Evolutionary conservation across 2,329 filamentous ascomycete species (phyloP).

Genomic region (Neofusicoccum kwambonambiense): DNA sequence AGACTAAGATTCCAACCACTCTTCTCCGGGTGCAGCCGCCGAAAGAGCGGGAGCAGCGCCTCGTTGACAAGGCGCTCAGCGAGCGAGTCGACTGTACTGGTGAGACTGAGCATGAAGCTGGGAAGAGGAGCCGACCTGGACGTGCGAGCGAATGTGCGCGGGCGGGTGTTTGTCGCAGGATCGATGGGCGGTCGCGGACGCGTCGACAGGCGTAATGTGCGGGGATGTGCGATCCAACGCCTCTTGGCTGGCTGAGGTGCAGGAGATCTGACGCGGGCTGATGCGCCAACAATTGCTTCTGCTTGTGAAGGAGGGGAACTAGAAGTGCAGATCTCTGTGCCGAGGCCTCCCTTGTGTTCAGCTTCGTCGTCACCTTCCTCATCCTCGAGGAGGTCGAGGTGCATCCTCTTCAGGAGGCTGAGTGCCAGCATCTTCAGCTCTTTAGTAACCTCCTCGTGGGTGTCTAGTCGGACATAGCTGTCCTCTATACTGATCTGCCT

Average conservation of each 20-base stretch:
- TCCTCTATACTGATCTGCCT: conserved; percentile 94
- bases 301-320: background rate
- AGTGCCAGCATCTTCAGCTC: conserved; percentile 68
- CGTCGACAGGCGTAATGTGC: conserved; percentile 77
- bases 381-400: conserved; percentile 66
- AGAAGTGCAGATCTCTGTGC: background rate
- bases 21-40: conserved; percentile 67
- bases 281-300: background rate
- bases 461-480: conserved; percentile 74
- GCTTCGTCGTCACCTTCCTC: conserved; percentile 30
- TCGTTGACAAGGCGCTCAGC: conserved; percentile 70
- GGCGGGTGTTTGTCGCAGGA: conserved; percentile 37
- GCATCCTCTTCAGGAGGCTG: conserved; percentile 76
- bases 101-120: conserved; percentile 67
- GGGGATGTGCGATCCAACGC: conserved; percentile 76
- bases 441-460: conserved; percentile 60
- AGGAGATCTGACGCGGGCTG: background rate
- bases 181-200: conserved; percentile 60
- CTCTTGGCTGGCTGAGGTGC: conserved; percentile 25
- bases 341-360: background rate
- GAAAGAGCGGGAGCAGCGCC: conserved; percentile 68
- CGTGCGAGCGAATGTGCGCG: conserved; percentile 64
- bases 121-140: conserved; percentile 76
- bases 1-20: conserved; percentile 77
- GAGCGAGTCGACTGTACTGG: conserved; percentile 57